A percentile compares a stretch with the other conserved stretches of the same genome.
Evolutionary conservation across 495 filamentous ascomycete genomes (phyloP).

Genomic region (Penicillium maclennaniae): DNA sequence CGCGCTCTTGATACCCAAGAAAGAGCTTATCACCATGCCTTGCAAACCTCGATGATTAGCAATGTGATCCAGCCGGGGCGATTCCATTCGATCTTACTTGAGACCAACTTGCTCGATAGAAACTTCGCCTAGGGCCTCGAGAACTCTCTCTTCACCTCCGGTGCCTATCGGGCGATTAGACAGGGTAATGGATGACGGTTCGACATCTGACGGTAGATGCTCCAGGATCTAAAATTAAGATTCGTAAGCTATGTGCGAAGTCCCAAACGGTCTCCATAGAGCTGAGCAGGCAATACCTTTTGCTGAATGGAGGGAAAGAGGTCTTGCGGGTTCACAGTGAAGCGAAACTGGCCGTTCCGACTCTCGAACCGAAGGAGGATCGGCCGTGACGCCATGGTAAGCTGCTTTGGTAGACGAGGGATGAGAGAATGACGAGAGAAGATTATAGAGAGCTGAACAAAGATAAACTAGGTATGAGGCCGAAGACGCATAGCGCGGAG

Average conservation of each 20-base stretch:
- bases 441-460: background rate
- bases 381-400: slow-evolving; percentile 39
- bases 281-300: slow-evolving; percentile 28
- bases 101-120: slow-evolving; percentile 68
- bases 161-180: slow-evolving; percentile 75
- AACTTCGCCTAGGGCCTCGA: slow-evolving; percentile 63
- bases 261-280: background rate
- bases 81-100: slow-evolving; percentile 45
- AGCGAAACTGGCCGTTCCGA: slow-evolving; percentile 54
- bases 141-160: slow-evolving; percentile 65
- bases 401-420: background rate
- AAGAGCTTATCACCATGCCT: slow-evolving; percentile 93
- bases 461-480: background rate
- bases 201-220: slow-evolving; percentile 63
- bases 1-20: slow-evolving; percentile 65
- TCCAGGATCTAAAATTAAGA: slow-evolving; percentile 49
- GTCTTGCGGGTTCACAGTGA: slow-evolving; percentile 45
- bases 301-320: slow-evolving; percentile 43
- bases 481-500: slow-evolving; percentile 7
- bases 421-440: background rate
- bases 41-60: background rate
- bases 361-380: slow-evolving; percentile 53
- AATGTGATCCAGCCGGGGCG: background rate
- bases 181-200: slow-evolving; percentile 70
- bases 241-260: slow-evolving; percentile 1